Evolutionary conservation across 2,329 filamentous ascomycete genomes (phyloP).

Genomic region (Lecanicillium sp.): DNA sequence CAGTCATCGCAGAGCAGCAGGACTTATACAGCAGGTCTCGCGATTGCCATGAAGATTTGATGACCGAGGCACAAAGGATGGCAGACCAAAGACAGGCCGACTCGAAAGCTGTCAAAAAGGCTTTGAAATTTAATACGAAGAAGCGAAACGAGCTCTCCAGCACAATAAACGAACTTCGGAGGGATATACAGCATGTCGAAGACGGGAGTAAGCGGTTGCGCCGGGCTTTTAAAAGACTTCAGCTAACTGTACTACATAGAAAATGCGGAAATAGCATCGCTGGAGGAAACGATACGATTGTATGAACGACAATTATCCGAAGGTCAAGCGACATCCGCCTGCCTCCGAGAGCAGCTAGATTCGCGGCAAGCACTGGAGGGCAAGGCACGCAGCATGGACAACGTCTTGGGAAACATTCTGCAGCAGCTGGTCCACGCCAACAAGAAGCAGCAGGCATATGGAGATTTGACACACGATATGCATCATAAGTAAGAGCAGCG

Average conservation of each 20-base stretch:
- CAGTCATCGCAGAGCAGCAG: constrained; percentile 39
- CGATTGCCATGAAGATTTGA: constrained; percentile 23
- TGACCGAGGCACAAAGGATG: constrained; percentile 26
- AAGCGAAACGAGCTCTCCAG: constrained; percentile 17
- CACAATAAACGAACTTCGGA: too few species aligned
- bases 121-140: constrained; percentile 16
- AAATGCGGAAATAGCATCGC: background rate
- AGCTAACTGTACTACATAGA: background rate
- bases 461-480: too few species aligned
- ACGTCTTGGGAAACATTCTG: too few species aligned
- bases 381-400: background rate
- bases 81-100: constrained; percentile 16
- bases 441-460: too few species aligned
- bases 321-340: background rate
- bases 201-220: background rate
- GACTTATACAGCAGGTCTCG: constrained; percentile 28
- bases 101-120: constrained; percentile 16
- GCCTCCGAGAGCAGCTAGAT: background rate
- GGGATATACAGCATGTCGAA: background rate
- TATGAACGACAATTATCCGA: background rate
- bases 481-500: too few species aligned
- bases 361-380: background rate
- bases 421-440: too few species aligned
- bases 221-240: background rate
- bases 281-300: background rate